phyloP scores from a whole-genome alignment of 345 rosid species.

The Aurinia saxatilis region DNA sequence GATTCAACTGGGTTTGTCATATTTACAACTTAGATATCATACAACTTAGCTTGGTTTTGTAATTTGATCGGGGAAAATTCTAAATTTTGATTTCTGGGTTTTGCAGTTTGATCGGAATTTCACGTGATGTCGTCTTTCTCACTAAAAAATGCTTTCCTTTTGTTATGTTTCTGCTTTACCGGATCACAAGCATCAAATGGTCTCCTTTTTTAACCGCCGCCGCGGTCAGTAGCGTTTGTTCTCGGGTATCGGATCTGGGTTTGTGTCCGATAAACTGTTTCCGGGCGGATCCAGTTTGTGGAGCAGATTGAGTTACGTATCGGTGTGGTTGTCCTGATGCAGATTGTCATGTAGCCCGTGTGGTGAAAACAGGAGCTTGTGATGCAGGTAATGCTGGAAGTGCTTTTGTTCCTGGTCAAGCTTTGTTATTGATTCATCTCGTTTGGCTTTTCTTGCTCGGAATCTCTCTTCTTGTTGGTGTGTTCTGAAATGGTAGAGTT shows the following conservation, averaged over 20 bases:
- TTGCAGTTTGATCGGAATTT: neutral
- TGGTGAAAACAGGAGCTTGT: slow-evolving; percentile 64
- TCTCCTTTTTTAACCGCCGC: neutral
- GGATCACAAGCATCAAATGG: slow-evolving; percentile 30
- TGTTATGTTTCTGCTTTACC: slow-evolving; percentile 15
- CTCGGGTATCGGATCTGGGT: slow-evolving; percentile 13
- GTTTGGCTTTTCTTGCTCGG: too few relatives aligned
- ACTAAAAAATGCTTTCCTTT: neutral
- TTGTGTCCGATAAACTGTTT: slow-evolving; percentile 74
- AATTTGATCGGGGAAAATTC: too few relatives aligned
- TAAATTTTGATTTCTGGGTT: neutral
- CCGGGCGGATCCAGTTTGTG: too few relatives aligned
- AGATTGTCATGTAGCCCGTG: slow-evolving; percentile 55
- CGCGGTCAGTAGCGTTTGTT: slow-evolving; percentile 37
- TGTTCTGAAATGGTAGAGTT: too few relatives aligned
- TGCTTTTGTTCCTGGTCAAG: too few relatives aligned
- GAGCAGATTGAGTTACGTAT: too few relatives aligned
- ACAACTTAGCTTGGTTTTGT: too few relatives aligned
- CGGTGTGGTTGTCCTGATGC: slow-evolving; percentile 89
- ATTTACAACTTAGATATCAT: too few relatives aligned
- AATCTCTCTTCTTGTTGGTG: too few relatives aligned
- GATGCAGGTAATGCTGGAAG: too few relatives aligned
- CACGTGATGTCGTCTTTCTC: slow-evolving; percentile 16
- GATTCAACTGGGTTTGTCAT: too few relatives aligned
- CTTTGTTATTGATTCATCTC: too few relatives aligned